Evolutionary conservation across 257 asterid species (phyloP), one percentile per base, ranked within the genome.

Genomic region (Cinchona pubescens): DNA sequence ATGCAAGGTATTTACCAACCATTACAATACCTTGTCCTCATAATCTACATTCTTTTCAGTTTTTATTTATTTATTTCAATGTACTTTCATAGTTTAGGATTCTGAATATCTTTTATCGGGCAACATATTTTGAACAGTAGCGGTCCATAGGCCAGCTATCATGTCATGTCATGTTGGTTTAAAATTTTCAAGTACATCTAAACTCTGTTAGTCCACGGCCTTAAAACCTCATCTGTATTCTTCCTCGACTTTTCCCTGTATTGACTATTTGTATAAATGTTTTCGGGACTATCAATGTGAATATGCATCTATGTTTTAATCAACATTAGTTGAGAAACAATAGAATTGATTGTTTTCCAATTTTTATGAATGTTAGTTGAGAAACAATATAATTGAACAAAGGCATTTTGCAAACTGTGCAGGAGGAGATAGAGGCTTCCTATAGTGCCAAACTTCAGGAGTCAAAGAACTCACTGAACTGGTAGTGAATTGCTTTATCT

Each of bases 351-450:
- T 74, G n/a, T 10, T 29, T n/a, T 75, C 13, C 7, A 75, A 15
- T n/a, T 10, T 19, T 25, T 2, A 15, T 7, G 18, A 40, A 56
- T 11, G 13, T 9, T 4, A 35, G 18, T 56, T 51, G 18, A 32
- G 56, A 32, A 42, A 43, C 14, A 27, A 15, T 23, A 4, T n/a
- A 23, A 46, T 34, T 71, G 43, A 71, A 18, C 58, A 37, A 4
- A 49, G 3, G 42, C 34, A 30, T 16, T 73, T 62, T 32, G 42
- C 30, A 67, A 59, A 56, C 72, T 64, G 27, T 87, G 90, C 96
- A 94, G 97, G 98, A 92, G 82, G 98, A 90, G 70, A 94, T 90
- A 48, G 96, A 89, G 82, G 82, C 76, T 72, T 45, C 83, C 16
- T 87, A 92, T 77, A 90, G 85, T 59, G 87, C 89, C 32, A 89